Percentiles rank a stretch among this genome's conserved stretches.
phyloP scores from a whole-genome alignment of 495 filamentous ascomycete genomes.

The Amniculicola lignicola region DNA sequence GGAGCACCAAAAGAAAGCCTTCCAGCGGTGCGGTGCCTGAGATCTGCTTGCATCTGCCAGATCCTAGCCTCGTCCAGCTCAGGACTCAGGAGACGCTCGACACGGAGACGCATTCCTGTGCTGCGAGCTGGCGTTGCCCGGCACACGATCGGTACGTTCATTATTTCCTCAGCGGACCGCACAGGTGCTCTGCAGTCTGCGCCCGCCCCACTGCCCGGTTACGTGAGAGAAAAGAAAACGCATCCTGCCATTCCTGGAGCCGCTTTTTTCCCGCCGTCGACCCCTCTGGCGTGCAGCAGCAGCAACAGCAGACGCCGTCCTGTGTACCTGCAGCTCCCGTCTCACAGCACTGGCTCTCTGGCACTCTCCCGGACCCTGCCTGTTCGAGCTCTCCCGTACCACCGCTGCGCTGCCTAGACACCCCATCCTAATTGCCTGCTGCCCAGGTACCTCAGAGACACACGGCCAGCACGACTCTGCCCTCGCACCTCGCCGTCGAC shows the following conservation, averaged over 20 bases:
- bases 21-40: slow-evolving; percentile 29
- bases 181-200: slow-evolving; percentile 9
- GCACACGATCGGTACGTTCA: slow-evolving; percentile 22
- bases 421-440: slow-evolving; percentile 7
- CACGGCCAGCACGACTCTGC: slow-evolving; percentile 14
- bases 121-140: slow-evolving; percentile 21
- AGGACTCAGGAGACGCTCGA: slow-evolving; percentile 24
- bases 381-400: slow-evolving; percentile 25
- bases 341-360: slow-evolving; percentile 27
- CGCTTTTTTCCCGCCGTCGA: slow-evolving; percentile 1
- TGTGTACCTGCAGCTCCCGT: slow-evolving; percentile 35
- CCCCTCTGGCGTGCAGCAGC: slow-evolving; percentile 16
- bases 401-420: slow-evolving; percentile 26
- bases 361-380: slow-evolving; percentile 16
- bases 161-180: slow-evolving; percentile 6
- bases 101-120: slow-evolving; percentile 28
- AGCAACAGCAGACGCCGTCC: slow-evolving; percentile 8
- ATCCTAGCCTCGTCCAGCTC: slow-evolving; percentile 20
- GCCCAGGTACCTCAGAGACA: slow-evolving; percentile 7
- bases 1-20: slow-evolving; percentile 22
- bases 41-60: slow-evolving; percentile 27
- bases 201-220: slow-evolving; percentile 21
- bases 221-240: slow-evolving; percentile 10
- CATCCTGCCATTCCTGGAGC: background rate
- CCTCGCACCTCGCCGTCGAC: background rate